Percentiles rank a stretch among this genome's conserved stretches.
These are phyloP conservation scores for Blepharisma stoltei DNA, from an alignment of 73 alveolate genomes.

Conservation along the genomic window DNA sequence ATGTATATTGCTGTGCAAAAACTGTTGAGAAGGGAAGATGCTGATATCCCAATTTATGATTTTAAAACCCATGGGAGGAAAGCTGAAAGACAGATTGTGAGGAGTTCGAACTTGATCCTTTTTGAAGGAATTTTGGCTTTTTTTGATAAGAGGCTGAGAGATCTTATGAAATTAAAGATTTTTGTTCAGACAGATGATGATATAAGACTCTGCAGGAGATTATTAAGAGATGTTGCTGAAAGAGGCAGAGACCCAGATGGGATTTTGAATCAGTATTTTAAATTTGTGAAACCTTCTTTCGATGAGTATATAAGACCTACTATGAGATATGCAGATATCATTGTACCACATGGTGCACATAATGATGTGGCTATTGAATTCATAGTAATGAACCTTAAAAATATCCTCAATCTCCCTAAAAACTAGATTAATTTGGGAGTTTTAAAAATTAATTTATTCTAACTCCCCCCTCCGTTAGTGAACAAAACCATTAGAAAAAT, in stretches of 20 bases:
- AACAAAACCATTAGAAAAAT: too few relatives aligned
- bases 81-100: constrained; percentile 45
- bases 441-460: too few relatives aligned
- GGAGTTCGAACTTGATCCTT: constrained; percentile 79
- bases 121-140: constrained; percentile 95
- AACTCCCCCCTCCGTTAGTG: too few relatives aligned
- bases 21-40: constrained; percentile 62
- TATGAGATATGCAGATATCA: constrained; percentile 90
- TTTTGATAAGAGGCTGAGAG: constrained; percentile 78
- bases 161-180: constrained; percentile 25
- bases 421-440: too few relatives aligned
- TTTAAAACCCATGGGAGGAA: constrained; percentile 69
- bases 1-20: constrained; percentile 45
- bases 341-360: constrained; percentile 65
- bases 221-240: constrained; percentile 86
- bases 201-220: constrained; percentile 87
- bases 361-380: constrained; percentile 53
- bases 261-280: constrained; percentile 82
- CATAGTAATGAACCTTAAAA: constrained; percentile 43
- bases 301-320: constrained; percentile 92
- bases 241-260: constrained; percentile 93
- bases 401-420: neutral
- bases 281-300: constrained; percentile 92
- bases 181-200: constrained; percentile 59
- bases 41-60: constrained; percentile 82